Percentiles rank a stretch among this genome's conserved stretches.
phyloP scores from a whole-genome alignment of 163 green algal genomes.

The Volvox carteri region DNA sequence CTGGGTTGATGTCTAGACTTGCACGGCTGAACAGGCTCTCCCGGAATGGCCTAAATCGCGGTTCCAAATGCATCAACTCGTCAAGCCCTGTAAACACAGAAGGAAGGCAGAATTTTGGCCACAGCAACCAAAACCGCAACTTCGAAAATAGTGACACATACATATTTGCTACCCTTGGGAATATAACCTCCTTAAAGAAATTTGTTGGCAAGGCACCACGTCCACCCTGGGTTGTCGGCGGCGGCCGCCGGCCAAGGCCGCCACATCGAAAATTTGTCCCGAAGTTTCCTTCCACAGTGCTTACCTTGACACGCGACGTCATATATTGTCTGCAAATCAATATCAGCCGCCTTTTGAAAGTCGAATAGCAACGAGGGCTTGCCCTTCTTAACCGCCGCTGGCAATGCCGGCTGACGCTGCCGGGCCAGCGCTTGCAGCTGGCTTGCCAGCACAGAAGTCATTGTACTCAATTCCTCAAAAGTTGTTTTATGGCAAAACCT shows the following conservation, averaged over 20 bases:
- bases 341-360: conserved; percentile 84
- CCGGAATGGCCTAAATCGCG: conserved; percentile 77
- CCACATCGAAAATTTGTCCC: background rate
- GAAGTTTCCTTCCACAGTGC: background rate
- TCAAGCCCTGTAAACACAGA: conserved; percentile 78
- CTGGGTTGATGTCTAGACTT: conserved; percentile 58
- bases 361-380: conserved; percentile 90
- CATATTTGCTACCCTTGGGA: too few relatives aligned
- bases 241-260: conserved; percentile 2
- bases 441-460: conserved; percentile 26
- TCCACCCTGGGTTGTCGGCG: too few relatives aligned
- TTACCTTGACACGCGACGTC: conserved; percentile 79
- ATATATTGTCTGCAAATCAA: conserved; percentile 86
- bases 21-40: conserved; percentile 84
- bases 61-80: conserved; percentile 81
- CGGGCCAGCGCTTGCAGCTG: conserved; percentile 42
- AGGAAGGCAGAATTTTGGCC: too few relatives aligned
- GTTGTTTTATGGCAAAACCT: too few relatives aligned
- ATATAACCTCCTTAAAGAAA: too few relatives aligned
- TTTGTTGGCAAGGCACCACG: too few relatives aligned
- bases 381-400: conserved; percentile 57
- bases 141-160: too few relatives aligned
- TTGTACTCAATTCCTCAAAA: background rate
- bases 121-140: too few relatives aligned
- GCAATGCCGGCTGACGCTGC: conserved; percentile 30